Base-by-base conservation (phyloP, 352 stramenopile species). In the Phytophthora ramorum region DNA sequence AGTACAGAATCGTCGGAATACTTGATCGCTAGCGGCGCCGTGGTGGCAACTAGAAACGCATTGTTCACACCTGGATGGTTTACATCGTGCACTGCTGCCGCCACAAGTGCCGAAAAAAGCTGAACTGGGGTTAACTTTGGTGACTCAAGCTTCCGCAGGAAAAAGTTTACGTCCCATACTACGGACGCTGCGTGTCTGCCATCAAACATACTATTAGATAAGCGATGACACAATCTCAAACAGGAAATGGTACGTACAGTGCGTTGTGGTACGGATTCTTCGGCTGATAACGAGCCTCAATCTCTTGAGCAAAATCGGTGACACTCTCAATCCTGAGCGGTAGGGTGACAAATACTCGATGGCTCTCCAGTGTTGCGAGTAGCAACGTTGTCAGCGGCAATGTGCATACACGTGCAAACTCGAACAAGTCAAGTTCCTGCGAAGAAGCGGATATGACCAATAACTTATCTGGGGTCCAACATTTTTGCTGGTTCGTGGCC, bases 1-100 rank as follows among this genome's bases (percentile, higher is more conserved):
- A 98, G 77, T n/a, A 97, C 90, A 30, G 87, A 94, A 59, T 95
- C 82, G 54, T 98, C 95, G 65, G 96, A 98, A 78, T 98, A 98
- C 45, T 90, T 87, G 61, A 98, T 85, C 35, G 93, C 93, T 20
- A 98, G 66, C 13, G 93, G 83, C 10, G 87, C 89, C 46, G 65
- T 86, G 16, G 89, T 96, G 34, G 82, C 86, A 13, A 97, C 74
- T 13, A 98, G 78, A 69, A 96, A 98, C 32, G 76, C 73, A 74
- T 98, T 98, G 64, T 89, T 98, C 14, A 95, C 85, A 9, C 96
- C 96, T 0, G 90, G 87, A 69, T 98, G 96, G 45, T 93, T 97
- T 10, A 98, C 79, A 64, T 98, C 96, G 64, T 98, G 96, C 22
- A 96, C 78, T 2, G 96, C 76, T 4, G 87, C 92, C n/a, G 93